These are phyloP conservation scores for Colletotrichum plurivorum DNA, from an alignment of 2,329 filamentous ascomycete species.

Conservation along the genomic window DNA sequence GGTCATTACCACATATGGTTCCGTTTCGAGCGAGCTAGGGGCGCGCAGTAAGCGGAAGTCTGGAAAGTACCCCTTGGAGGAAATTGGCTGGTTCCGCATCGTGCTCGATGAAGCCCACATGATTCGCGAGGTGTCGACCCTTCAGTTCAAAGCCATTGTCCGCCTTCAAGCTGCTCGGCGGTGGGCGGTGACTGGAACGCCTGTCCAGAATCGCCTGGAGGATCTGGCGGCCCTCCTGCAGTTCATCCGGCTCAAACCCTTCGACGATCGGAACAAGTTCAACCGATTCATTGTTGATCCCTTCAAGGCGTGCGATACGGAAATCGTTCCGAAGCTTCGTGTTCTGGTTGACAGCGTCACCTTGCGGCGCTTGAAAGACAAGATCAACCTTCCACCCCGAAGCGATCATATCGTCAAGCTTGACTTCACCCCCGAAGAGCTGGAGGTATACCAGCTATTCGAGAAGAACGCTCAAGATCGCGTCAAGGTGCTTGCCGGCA, in stretches of 20 bases:
- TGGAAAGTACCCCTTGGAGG: slow-evolving; percentile 76
- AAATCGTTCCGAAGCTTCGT: slow-evolving; percentile 87
- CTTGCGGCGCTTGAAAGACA: slow-evolving; percentile 90
- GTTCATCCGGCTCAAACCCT: slow-evolving; percentile 88
- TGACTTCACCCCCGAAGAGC: slow-evolving; percentile 82
- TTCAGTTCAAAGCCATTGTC: slow-evolving; percentile 89
- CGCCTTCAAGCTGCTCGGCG: slow-evolving; percentile 83
- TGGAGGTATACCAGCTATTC: slow-evolving; percentile 86
- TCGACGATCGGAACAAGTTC: slow-evolving; percentile 84
- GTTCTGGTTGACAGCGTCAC: slow-evolving; percentile 96
- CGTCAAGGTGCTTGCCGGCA: slow-evolving; percentile 79
- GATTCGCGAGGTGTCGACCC: slow-evolving; percentile 87
- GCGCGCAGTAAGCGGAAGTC: slow-evolving; percentile 73
- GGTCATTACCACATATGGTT: slow-evolving; percentile 94
- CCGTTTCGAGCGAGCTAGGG: slow-evolving; percentile 83
- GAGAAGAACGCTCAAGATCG: slow-evolving; percentile 84
- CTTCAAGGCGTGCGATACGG: slow-evolving; percentile 88
- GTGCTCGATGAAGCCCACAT: slow-evolving; percentile 96
- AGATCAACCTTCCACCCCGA: slow-evolving; percentile 84
- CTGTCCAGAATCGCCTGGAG: slow-evolving; percentile 93
- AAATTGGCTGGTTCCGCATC: slow-evolving; percentile 92
- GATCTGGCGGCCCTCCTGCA: slow-evolving; percentile 90
- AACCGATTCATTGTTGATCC: slow-evolving; percentile 84
- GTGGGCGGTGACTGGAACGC: slow-evolving; percentile 98
- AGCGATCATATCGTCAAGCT: slow-evolving; percentile 81